Conservation (phyloP, 257 asterid species). For the Rauvolfia tetraphylla region DNA sequence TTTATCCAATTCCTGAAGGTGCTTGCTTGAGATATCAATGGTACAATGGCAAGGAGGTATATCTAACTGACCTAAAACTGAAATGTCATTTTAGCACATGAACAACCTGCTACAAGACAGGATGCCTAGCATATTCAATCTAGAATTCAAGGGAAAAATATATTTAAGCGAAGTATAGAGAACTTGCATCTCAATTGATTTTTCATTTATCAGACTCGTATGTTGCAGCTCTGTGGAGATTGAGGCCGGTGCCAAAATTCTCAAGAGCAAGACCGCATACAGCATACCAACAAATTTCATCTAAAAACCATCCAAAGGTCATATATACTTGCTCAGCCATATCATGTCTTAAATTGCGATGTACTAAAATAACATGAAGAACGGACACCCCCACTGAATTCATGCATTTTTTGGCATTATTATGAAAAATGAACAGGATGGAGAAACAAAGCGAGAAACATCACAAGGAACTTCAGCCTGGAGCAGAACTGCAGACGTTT, state of each 20-base stretch:
- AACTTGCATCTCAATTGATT: not conserved
- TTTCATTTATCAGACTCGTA: not conserved
- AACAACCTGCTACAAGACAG: not conserved
- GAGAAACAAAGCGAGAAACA: not conserved
- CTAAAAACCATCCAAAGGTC: not conserved
- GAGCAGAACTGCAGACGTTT: slow-evolving; percentile 1
- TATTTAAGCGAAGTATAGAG: not conserved
- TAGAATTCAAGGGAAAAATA: too few species aligned
- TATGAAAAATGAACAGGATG: not conserved
- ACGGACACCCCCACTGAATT: not conserved
- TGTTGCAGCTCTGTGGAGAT: not conserved
- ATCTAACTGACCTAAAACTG: not conserved
- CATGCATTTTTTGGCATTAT: not conserved
- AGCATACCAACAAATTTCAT: not conserved
- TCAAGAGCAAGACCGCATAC: not conserved
- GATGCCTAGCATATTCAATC: not conserved
- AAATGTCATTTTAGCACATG: not conserved
- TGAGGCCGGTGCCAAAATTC: not conserved
- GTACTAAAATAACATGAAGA: not conserved
- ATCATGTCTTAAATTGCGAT: not conserved
- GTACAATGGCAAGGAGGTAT: not conserved
- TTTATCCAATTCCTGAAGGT: not conserved
- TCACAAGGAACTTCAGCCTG: not conserved
- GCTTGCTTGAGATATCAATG: not conserved
- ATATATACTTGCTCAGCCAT: not conserved